A percentile compares a stretch with the other conserved stretches of the same genome.
phyloP scores from a whole-genome alignment of 1,284 basidiomycete genomes.

The Austroboletus novae-zelandiae region DNA sequence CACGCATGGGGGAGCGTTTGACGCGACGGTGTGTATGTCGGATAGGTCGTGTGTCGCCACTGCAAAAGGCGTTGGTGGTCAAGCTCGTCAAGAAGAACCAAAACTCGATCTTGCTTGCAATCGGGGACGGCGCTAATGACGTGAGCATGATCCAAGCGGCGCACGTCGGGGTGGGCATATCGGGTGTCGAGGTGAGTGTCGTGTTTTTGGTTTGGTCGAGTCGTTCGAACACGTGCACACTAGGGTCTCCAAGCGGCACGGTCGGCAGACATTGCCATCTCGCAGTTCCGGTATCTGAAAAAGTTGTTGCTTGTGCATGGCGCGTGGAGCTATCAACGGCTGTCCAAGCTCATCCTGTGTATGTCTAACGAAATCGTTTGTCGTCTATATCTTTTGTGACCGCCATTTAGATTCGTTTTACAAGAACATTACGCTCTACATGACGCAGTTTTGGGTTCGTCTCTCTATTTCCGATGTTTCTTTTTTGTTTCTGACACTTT shows the following conservation, averaged over 20 bases:
- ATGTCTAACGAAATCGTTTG: no score
- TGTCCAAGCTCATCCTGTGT: conserved; percentile 79
- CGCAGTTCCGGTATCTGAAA: conserved; percentile 92
- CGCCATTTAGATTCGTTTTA: conserved; percentile 82
- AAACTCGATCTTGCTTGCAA: conserved; percentile 89
- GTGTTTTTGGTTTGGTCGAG: not conserved
- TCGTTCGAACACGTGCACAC: not conserved
- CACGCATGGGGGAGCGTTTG: no score
- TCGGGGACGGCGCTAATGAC: conserved; percentile 97
- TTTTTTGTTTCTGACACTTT: not conserved
- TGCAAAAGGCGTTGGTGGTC: conserved; percentile 98
- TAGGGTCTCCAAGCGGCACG: conserved; percentile 76
- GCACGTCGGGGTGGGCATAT: conserved; percentile 97
- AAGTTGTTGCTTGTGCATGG: conserved; percentile 97
- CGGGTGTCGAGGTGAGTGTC: conserved; percentile 82
- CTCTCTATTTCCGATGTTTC: no score
- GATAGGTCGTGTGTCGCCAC: conserved; percentile 90
- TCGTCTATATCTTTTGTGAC: no score
- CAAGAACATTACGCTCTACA: conserved; percentile 96
- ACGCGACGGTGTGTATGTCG: not conserved
- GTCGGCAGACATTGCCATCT: conserved; percentile 97
- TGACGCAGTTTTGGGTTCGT: conserved; percentile 95
- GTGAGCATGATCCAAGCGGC: conserved; percentile 97
- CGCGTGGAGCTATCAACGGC: conserved; percentile 96
- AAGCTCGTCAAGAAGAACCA: conserved; percentile 98